Base-by-base conservation (phyloP, 768 basidiomycete genomes). In the Lactarius sanguifluus region DNA sequence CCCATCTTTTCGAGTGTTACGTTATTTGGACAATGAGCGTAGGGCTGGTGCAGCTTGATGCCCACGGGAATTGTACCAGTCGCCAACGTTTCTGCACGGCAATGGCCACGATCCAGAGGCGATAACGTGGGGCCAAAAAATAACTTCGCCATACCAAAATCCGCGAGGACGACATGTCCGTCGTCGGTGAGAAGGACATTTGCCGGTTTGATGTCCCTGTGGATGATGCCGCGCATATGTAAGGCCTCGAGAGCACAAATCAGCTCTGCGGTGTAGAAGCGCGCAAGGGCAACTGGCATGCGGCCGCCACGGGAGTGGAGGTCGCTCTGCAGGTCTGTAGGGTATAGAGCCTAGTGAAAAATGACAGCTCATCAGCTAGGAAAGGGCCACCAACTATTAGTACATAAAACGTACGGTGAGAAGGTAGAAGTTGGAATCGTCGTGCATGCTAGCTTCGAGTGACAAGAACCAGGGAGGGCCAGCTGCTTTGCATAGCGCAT, bases 201-300 rank as follows among this genome's bases (percentile, higher is more conserved):
- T 68, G 78, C 79, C 10, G 81, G 81, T 74, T 83, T 83, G 76
- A 83, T 79, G 71, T 83, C 81, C 30, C 82, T 75, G 67, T 83
- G 82, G 55, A 82, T 79, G 32, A 83, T 73, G 70, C 81, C 75
- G 65, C 78, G 77, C 4, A 73, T 68, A 20, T 81, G 74, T 16
- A 82, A 70, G 66, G 79, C 81, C 34, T 67, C 67, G 18, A 73
- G 58, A n/a, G 71, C 70, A 25, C 64, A 59, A 13, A 71, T 38
- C 20, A 69, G 32, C 25, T 70, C 69, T 30, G 69, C 64, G 28
- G 52, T 58, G 54, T 69, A 70, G 54, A 69, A 64, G n/a, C 69
- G 69, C 36, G 69, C 62, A 34, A 61, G 69, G 15, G 57, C 1
- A 32, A 59, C 38, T 1, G 67, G 56, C 15, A 69, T 55, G 36